Base-by-base conservation (phyloP, 352 stramenopile species). In the Aphanomyces invadans region DNA sequence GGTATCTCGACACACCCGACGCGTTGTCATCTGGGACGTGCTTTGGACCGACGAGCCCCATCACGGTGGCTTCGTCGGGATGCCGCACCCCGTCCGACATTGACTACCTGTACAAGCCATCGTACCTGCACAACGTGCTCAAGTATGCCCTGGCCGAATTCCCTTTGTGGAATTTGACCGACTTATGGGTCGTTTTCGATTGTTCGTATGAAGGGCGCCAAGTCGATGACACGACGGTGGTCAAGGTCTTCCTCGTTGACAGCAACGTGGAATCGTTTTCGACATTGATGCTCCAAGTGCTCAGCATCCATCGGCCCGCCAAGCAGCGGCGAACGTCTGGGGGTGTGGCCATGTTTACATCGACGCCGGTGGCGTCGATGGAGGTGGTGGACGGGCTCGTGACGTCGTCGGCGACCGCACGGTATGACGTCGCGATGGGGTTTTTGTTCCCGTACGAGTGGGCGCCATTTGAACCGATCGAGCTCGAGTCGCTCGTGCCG, bases 381-480 rank as follows among this genome's bases (percentile, higher is more conserved):
- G 1, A 2, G 21, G 53, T 29, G 11, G 23, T 10, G 4, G 29
- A 0, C 19, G 25, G 0, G 11, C 10, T 11, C 15, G 49, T 57
- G 21, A 57, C 1, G 49, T 33, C 19, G 21, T n/a, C 25, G 21
- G 5, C 32, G 29, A 4, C 11, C n/a, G 49, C 49, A 11, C 15
- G 21, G 49, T 57, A 57, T n/a, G 25, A 33, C 11, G 2, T 33
- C 7, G 15, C 49, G 17, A 29, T 57, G 21, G 49, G 49, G 12
- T 38, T 57, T 57, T 39, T 28, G 21, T 57, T 57, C n/a, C 49
- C 49, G 25, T 57, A 57, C 29, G 49, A 57, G 17, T 57, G 49
- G 49, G 12, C 12, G 11, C 7, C 21, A 5, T 57, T 57, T 32
- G 49, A 57, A 26, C 23, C 17, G 1, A 38, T 57, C 25, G 29